Evolutionary conservation across 2,329 filamentous ascomycete genomes (phyloP).

Genomic region (Penicillium sp.): DNA sequence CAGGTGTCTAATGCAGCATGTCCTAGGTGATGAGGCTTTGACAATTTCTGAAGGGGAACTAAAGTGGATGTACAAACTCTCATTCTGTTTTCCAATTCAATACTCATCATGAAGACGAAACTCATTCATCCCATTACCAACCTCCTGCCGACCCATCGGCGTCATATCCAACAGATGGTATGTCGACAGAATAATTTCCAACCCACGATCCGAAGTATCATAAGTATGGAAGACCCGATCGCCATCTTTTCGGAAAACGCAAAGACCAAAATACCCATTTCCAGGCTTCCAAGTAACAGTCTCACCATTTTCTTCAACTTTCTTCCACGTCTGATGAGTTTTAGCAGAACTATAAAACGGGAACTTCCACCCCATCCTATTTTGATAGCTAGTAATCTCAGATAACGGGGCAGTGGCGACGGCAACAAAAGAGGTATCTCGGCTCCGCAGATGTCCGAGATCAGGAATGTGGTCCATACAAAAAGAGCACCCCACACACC

Average conservation of each 20-base stretch:
- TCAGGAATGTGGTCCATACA: conserved; percentile 41
- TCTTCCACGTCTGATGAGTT: conserved; percentile 13
- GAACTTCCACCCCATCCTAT: conserved; percentile 43
- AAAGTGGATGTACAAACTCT: too few species aligned
- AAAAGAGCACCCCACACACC: conserved; percentile 43
- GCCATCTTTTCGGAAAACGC: conserved; percentile 46
- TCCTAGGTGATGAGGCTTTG: too few species aligned
- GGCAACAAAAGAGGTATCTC: conserved; percentile 41
- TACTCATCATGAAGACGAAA: conserved; percentile 13
- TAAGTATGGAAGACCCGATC: conserved; percentile 20
- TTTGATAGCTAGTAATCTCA: conserved; percentile 39
- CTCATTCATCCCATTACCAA: conserved; percentile 18
- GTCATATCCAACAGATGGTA: conserved; percentile 25
- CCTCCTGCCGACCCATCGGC: conserved; percentile 20
- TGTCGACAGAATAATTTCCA: conserved; percentile 18
- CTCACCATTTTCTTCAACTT: conserved; percentile 12
- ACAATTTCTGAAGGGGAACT: too few species aligned
- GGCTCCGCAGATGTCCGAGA: conserved; percentile 38
- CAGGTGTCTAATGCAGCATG: too few species aligned
- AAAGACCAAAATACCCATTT: conserved; percentile 35
- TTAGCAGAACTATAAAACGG: conserved; percentile 37
- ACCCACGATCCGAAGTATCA: conserved; percentile 15
- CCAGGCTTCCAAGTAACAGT: conserved; percentile 19
- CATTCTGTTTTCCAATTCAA: neutral
- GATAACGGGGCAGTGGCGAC: conserved; percentile 42